These are phyloP conservation scores for Aspergillus pseudoterreus DNA, from an alignment of 2,329 filamentous ascomycete genomes.

Conservation along the genomic window DNA sequence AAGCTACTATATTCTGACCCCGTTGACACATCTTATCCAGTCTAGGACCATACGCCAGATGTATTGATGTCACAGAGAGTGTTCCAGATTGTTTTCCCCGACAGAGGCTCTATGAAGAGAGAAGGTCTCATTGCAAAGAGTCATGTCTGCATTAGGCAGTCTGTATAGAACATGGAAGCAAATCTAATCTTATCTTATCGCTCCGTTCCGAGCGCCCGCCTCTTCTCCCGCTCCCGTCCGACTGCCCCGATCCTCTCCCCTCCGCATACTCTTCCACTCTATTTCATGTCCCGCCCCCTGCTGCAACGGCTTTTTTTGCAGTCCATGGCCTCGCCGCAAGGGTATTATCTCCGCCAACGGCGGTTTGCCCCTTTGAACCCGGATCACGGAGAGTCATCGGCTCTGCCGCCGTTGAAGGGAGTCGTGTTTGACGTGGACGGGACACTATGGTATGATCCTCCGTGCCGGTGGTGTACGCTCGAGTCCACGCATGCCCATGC, in stretches of 20 bases:
- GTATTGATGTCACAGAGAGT: too few species aligned
- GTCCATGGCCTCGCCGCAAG: constrained; percentile 20
- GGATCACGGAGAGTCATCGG: constrained; percentile 21
- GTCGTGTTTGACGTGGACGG: constrained; percentile 92
- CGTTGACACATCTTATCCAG: too few species aligned
- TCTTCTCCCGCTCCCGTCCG: background rate
- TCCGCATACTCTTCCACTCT: background rate
- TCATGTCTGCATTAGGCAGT: too few species aligned
- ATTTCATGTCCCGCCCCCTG: background rate
- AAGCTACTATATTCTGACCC: too few species aligned
- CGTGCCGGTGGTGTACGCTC: too few species aligned
- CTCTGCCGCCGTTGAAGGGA: constrained; percentile 49
- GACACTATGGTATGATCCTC: constrained; percentile 67
- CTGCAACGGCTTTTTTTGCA: background rate
- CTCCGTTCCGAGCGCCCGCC: background rate
- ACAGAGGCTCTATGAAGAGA: too few species aligned
- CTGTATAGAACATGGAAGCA: background rate
- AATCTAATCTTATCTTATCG: constrained; percentile 3
- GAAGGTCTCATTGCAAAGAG: too few species aligned
- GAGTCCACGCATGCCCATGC: too few species aligned
- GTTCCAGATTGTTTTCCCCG: too few species aligned
- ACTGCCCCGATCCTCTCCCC: background rate
- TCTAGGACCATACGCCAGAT: too few species aligned
- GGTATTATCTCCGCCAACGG: constrained; percentile 30
- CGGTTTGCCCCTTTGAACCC: constrained; percentile 51